Evolutionary conservation across 2,329 filamentous ascomycete genomes (phyloP).

Genomic region (Fusarium papillatum): DNA sequence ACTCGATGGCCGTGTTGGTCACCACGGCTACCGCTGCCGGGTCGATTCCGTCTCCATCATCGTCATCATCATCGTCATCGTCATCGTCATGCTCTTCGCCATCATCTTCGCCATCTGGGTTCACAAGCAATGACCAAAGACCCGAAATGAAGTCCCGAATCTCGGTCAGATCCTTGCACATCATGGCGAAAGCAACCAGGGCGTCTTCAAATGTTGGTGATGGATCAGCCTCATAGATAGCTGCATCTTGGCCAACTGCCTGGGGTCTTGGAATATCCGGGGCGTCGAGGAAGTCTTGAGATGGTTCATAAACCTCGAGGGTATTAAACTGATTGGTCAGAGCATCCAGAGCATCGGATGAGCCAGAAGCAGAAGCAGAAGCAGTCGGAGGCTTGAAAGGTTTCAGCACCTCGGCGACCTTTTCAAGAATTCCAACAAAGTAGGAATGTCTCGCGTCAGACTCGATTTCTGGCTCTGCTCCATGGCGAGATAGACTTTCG

Average conservation of each 20-base stretch:
- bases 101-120: not conserved
- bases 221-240: not conserved
- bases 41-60: too few species aligned
- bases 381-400: not conserved
- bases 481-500: constrained; percentile 30
- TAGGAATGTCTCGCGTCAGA: constrained; percentile 46
- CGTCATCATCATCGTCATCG: too few species aligned
- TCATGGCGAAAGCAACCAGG: not conserved
- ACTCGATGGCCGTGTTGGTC: not conserved
- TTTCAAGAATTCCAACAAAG: constrained; percentile 51
- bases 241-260: not conserved
- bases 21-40: not conserved
- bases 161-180: not conserved
- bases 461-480: constrained; percentile 20
- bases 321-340: not conserved
- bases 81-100: too few species aligned
- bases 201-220: not conserved
- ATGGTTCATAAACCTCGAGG: not conserved
- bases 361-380: not conserved
- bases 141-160: not conserved
- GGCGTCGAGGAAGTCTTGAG: not conserved
- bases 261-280: not conserved
- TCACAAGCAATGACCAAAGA: not conserved
- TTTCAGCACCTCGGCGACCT: constrained; percentile 48
- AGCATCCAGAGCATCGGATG: not conserved